A percentile compares a stretch with the other conserved stretches of the same genome.
Evolutionary conservation across 208 protist species (phyloP).

Genomic region (Strigomonas galati): DNA sequence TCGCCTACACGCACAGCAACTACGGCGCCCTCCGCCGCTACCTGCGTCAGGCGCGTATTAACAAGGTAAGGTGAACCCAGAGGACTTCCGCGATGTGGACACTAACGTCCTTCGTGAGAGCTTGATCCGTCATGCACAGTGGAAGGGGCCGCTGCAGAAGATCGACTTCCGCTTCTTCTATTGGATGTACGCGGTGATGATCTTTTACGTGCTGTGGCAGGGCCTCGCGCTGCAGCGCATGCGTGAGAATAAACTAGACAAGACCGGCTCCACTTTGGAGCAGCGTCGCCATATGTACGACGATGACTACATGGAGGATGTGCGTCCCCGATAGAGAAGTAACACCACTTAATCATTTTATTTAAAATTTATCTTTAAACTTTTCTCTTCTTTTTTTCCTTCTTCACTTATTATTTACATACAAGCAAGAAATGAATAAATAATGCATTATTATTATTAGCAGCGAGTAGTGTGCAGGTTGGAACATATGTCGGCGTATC

Average conservation of each 20-base stretch:
- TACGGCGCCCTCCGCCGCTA: conserved; percentile 80
- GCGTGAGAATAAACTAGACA: conserved; percentile 58
- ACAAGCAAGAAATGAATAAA: neutral
- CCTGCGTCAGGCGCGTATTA: conserved; percentile 65
- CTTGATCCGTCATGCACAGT: conserved; percentile 62
- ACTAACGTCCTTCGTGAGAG: conserved; percentile 76
- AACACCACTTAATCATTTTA: neutral
- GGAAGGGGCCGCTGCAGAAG: conserved; percentile 75
- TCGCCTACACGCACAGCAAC: conserved; percentile 70
- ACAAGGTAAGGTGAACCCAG: conserved; percentile 81
- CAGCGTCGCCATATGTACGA: conserved; percentile 70
- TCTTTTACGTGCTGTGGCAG: conserved; percentile 71
- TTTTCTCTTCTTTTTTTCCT: neutral
- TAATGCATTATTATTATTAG: neutral
- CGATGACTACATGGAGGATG: conserved; percentile 81
- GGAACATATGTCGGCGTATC: too few relatives aligned
- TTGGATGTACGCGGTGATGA: conserved; percentile 86
- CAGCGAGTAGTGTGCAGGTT: too few relatives aligned
- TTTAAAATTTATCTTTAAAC: neutral
- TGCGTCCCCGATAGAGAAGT: conserved; percentile 62
- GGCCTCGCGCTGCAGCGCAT: conserved; percentile 49
- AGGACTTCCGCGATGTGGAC: conserved; percentile 80
- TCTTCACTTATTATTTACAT: neutral
- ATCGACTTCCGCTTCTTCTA: conserved; percentile 83
- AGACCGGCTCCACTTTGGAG: conserved; percentile 49